Evolutionary conservation across 2,329 filamentous ascomycete genomes (phyloP).

Genomic region (Nothomitra cinnamomea): DNA sequence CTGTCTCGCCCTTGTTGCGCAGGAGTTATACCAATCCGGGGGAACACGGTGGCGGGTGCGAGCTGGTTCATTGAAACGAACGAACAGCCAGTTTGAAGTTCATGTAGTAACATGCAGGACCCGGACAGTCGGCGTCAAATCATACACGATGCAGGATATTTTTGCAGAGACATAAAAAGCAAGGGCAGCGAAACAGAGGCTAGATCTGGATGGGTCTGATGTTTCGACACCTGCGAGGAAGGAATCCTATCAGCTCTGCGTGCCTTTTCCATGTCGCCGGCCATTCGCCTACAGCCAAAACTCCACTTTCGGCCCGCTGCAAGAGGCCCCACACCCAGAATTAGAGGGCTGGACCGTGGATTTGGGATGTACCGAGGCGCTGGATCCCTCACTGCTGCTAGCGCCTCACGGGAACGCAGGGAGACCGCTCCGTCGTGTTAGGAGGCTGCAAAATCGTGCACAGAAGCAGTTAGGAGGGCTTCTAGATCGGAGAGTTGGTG

Average conservation of each 20-base stretch:
- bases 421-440: background rate
- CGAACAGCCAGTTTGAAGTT: too few species aligned
- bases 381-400: background rate
- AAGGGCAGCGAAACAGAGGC: background rate
- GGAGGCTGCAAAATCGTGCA: conserved; percentile 1
- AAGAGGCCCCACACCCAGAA: background rate
- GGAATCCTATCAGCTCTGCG: background rate
- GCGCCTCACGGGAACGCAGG: conserved; percentile 2
- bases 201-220: background rate
- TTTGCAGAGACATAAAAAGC: too few species aligned
- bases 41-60: too few species aligned
- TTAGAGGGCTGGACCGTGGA: background rate
- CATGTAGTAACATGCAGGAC: background rate
- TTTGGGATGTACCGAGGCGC: background rate
- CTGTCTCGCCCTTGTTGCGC: too few species aligned
- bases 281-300: conserved; percentile 1
- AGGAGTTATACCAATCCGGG: too few species aligned
- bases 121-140: background rate
- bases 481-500: background rate
- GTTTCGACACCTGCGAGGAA: background rate
- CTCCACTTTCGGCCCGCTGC: conserved; percentile 1
- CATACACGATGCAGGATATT: too few species aligned
- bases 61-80: too few species aligned
- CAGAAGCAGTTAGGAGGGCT: conserved; percentile 1
- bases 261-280: conserved; percentile 1